Base-by-base conservation (phyloP, 164 flowering plant genomes). In the Hamamelis virginiana region DNA sequence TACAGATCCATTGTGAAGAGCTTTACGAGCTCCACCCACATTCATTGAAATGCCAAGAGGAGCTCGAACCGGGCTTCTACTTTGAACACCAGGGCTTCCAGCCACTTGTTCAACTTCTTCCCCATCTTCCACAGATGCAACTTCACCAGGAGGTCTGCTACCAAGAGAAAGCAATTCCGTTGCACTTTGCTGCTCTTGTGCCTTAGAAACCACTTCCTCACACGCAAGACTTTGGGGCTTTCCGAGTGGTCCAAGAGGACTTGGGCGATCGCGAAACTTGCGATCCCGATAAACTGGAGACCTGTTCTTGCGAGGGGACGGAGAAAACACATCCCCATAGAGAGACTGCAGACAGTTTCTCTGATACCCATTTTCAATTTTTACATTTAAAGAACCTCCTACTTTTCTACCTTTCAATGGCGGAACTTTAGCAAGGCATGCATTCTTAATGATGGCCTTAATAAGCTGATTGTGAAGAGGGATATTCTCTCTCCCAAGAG, bases 51-150 rank as follows among this genome's bases (percentile, higher is more conserved):
- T 79, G 19, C 97, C 98, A 25, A 91, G 80, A 38, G 98, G 98
- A 68, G 97, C 92, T 55, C 79, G 83, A 18, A 95, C 83, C 18
- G 94, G 88, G 72, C 89, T 91, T 79, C 88, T 81, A 70, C 97
- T 92, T 69, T 88, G 87, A 72, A 91, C 78, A 46, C 86, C 71
- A 1, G 90, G 93, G 77, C 91, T 90, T 51, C 77, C 88, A 1
- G 83, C 76, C 62, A 72, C 47, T 74, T 92, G 97, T 68, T 94
- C 97, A 48, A 91, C 95, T 79, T 93, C 98, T 79, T 93, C 98
- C 27, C 98, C 97, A 48, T 89, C 94, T 80, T 93, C 98, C 23
- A 87, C 94, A 15, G 98, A 88, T 8, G 68, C 79, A 58, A 87
- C 87, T 76, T 91, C 94, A 58, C 62, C 77, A 1, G 82, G 88